Evolutionary conservation across 176 grass and related monocot species (phyloP).

Genomic region (Elymus sibiricus): DNA sequence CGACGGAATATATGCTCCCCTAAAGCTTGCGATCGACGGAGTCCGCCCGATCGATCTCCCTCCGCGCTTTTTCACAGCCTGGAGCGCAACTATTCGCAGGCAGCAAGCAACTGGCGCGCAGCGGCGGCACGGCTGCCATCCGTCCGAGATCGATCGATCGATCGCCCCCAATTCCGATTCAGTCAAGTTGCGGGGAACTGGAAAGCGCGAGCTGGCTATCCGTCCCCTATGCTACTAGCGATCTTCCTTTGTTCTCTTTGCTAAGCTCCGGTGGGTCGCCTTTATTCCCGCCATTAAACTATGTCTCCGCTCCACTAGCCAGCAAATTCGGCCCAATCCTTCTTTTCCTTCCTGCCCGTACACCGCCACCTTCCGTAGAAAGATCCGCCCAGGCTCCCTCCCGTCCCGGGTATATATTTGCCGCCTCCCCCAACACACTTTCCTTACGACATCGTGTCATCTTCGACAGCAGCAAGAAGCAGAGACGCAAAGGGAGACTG

Average conservation of each 20-base stretch:
- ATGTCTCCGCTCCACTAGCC: conserved; percentile 1
- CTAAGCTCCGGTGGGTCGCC: not conserved
- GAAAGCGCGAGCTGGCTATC: not conserved
- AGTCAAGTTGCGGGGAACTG: not conserved
- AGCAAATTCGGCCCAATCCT: conserved; percentile 37
- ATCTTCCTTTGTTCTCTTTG: conserved; percentile 18
- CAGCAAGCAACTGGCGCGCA: too few relatives aligned
- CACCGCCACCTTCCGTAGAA: not conserved
- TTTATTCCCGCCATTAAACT: conserved; percentile 40
- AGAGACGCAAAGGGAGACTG: not conserved
- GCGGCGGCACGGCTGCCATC: not conserved
- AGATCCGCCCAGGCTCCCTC: not conserved
- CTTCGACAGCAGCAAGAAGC: not conserved
- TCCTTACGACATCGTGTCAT: conserved; percentile 20
- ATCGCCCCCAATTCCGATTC: not conserved
- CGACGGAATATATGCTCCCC: conserved; percentile 39
- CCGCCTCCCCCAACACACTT: not conserved
- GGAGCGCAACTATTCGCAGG: conserved; percentile 1
- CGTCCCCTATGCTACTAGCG: not conserved
- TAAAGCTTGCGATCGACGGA: conserved; percentile 30
- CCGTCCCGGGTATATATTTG: conserved; percentile 23
- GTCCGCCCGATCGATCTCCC: conserved; percentile 21
- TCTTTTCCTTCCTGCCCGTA: not conserved
- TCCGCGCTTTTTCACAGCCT: conserved; percentile 20
- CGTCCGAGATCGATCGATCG: not conserved